Evolutionary conservation across 345 rosid species (phyloP).

Genomic region (Ricinus communis): DNA sequence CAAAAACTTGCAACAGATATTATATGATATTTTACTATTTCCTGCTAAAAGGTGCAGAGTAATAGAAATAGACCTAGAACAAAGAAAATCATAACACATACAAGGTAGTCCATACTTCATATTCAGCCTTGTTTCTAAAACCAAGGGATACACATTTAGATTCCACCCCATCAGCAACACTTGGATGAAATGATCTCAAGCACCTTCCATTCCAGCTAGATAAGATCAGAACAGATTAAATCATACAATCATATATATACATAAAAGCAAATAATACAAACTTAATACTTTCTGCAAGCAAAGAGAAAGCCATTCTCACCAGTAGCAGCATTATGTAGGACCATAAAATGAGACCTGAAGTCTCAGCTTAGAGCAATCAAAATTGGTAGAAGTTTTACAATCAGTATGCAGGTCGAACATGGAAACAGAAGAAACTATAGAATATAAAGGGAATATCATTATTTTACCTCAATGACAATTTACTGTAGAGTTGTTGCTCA

Average conservation of each 20-base stretch:
- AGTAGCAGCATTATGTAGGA: neutral
- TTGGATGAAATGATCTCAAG: constrained; percentile 73
- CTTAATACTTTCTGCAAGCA: neutral
- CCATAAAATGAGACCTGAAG: no score
- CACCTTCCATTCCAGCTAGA: constrained; percentile 68
- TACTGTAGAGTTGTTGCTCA: no score
- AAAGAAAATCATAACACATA: neutral
- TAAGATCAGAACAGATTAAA: constrained; percentile 16
- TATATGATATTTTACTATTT: neutral
- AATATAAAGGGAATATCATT: no score
- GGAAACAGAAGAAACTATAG: neutral
- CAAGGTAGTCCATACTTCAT: constrained; percentile 45
- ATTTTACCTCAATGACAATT: no score
- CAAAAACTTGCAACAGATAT: neutral
- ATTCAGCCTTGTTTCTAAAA: constrained; percentile 33
- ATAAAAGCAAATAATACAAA: neutral
- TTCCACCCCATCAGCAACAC: constrained; percentile 37
- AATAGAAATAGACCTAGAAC: constrained; percentile 10
- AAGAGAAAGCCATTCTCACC: no score
- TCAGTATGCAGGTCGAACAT: neutral
- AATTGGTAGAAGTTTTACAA: neutral
- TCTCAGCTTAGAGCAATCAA: neutral
- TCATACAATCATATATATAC: neutral
- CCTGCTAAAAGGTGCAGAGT: neutral
- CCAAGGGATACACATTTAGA: constrained; percentile 57